Evolutionary conservation across 2,329 filamentous ascomycete genomes (phyloP).

Genomic region (Epichloe uncinata): DNA sequence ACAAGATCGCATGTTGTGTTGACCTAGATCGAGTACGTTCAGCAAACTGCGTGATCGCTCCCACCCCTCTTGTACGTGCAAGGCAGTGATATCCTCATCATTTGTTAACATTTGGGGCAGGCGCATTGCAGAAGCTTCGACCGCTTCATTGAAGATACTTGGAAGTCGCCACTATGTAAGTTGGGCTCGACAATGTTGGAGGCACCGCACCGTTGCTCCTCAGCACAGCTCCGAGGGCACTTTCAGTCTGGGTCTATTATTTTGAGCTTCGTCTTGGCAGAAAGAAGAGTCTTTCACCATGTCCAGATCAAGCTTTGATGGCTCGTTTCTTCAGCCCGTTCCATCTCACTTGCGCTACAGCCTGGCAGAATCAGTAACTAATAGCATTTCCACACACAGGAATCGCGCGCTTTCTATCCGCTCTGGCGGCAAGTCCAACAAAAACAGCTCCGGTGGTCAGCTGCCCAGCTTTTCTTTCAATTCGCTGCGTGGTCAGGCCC

Average conservation of each 20-base stretch:
- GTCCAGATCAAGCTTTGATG: slow-evolving; percentile 21
- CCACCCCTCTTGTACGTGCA: not conserved
- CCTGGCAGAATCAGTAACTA: slow-evolving; percentile 14
- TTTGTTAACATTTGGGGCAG: not conserved
- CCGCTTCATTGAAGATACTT: not conserved
- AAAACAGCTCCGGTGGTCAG: slow-evolving; percentile 23
- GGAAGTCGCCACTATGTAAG: slow-evolving; percentile 7
- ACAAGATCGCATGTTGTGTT: not conserved
- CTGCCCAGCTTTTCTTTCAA: slow-evolving; percentile 69
- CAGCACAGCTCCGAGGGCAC: not conserved
- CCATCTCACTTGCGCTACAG: slow-evolving; percentile 9
- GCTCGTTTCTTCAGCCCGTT: slow-evolving; percentile 11
- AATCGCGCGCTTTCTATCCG: slow-evolving; percentile 64
- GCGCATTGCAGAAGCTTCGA: not conserved
- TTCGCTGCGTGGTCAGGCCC: slow-evolving; percentile 70
- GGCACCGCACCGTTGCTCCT: not conserved
- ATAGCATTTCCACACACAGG: slow-evolving; percentile 30
- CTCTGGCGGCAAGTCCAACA: slow-evolving; percentile 44
- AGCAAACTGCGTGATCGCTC: not conserved
- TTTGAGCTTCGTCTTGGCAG: not conserved
- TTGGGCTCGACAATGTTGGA: not conserved
- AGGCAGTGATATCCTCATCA: not conserved
- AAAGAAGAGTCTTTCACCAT: slow-evolving; percentile 8
- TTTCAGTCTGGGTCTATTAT: not conserved
- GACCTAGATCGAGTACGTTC: not conserved